phyloP scores from a whole-genome alignment of 1,284 basidiomycete species.

The Leccinum fuscescens region DNA sequence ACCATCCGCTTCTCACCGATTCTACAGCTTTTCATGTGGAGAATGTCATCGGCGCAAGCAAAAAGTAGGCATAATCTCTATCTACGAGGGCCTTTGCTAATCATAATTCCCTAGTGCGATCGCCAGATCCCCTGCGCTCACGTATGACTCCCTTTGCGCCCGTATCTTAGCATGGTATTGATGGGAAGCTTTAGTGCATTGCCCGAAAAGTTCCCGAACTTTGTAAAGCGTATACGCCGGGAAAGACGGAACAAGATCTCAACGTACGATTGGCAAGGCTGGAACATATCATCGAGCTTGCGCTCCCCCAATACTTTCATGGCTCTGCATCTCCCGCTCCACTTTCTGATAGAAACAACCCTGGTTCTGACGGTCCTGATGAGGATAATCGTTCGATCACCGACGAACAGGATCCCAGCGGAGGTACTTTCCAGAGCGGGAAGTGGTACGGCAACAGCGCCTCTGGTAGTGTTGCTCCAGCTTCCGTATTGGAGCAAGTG shows the following conservation, averaged over 20 bases:
- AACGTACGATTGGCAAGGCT: slow-evolving; percentile 67
- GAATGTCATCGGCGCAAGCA: slow-evolving; percentile 83
- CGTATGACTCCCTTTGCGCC: slow-evolving; percentile 38
- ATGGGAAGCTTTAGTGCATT: slow-evolving; percentile 52
- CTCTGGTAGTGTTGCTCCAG: slow-evolving; percentile 73
- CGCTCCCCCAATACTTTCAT: slow-evolving; percentile 67
- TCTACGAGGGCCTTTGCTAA: slow-evolving; percentile 17
- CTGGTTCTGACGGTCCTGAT: slow-evolving; percentile 49
- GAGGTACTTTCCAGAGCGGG: slow-evolving; percentile 76
- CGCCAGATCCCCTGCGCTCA: slow-evolving; percentile 79
- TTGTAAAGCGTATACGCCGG: slow-evolving; percentile 82
- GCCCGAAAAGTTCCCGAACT: slow-evolving; percentile 81
- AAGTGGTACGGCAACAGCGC: slow-evolving; percentile 84
- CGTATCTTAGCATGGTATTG: slow-evolving; percentile 11
- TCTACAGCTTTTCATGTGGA: slow-evolving; percentile 74
- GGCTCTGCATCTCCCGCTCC: slow-evolving; percentile 37
- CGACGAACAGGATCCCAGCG: slow-evolving; percentile 71
- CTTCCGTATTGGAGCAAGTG: slow-evolving; percentile 76
- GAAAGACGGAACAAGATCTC: slow-evolving; percentile 79
- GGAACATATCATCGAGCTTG: slow-evolving; percentile 76
- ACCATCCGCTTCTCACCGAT: slow-evolving; percentile 6
- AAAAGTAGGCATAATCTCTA: slow-evolving; percentile 48
- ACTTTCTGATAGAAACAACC: slow-evolving; percentile 38
- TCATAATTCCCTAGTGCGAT: slow-evolving; percentile 56
- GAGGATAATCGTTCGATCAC: slow-evolving; percentile 63